Evolutionary conservation across 192 early-diverging fungal genomes (phyloP), one percentile per base, ranked within the genome.

Genomic region (Podila horticola): DNA sequence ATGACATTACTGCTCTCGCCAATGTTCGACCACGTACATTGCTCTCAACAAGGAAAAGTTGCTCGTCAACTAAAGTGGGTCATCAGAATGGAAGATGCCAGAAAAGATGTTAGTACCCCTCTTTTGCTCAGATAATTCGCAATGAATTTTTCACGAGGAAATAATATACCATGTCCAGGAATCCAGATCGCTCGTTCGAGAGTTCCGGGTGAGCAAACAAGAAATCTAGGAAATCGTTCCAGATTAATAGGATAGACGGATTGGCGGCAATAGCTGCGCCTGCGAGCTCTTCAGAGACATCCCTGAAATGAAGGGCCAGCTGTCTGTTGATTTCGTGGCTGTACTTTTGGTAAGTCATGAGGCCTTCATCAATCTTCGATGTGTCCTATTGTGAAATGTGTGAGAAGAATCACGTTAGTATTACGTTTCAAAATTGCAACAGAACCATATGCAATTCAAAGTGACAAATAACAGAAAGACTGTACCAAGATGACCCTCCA

Each of bases 201-300:
- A 73, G 62, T 31, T 73, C 71, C 9, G 66, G 52, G 22, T 81
- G 77, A 10, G 77, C 49, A 29, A 69, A 81, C 45, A 81, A 26
- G 38, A 68, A 81, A 7, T 73, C 77, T 50, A 81, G 33, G 58
- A 81, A 81, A 33, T 73, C 62, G 36, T 72, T 73, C 77, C 77
- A 81, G 26, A 81, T 81, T 8, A 22, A 51, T 20, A 81, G 48
- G 8, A 73, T 19, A 17, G 69, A 30, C 1, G 59, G 41, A 26
- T 22, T 68, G 13, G 33, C 28, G 29, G 49, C 41, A 45, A 13
- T 45, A 10, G 71, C 77, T 1, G 70, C 45, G 0, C 15, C 10
- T 7, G 62, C 62, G 31, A 81, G 31, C 31, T 63, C 10, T 0
- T 61, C 70, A 4, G 71, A 59, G 33, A 81, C 36, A 5, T 69